Conservation (phyloP, 768 basidiomycete species). For the Trichaptum fuscoviolaceum region DNA sequence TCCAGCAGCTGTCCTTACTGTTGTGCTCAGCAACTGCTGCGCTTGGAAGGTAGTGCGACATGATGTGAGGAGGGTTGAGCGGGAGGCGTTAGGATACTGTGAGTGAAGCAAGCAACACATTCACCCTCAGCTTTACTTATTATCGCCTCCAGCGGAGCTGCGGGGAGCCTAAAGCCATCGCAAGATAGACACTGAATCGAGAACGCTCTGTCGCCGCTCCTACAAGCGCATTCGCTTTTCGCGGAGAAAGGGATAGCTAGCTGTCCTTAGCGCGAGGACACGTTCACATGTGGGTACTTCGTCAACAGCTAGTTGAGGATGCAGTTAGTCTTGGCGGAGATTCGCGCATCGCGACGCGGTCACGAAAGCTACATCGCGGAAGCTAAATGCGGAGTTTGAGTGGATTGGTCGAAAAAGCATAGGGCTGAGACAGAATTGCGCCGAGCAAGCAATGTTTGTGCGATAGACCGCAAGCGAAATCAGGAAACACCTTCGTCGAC, state of each 20-base stretch:
- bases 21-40: constrained; percentile 14
- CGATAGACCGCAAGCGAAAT: too few relatives aligned
- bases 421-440: background rate
- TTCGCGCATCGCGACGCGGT: background rate
- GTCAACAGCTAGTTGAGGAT: background rate
- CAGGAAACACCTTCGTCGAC: too few relatives aligned
- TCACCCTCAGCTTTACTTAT: background rate
- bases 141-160: background rate
- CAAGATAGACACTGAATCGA: background rate
- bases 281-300: background rate
- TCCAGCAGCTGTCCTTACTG: constrained; percentile 30
- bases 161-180: background rate
- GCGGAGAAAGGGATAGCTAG: background rate
- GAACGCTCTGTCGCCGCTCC: background rate
- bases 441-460: background rate
- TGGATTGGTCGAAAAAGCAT: background rate
- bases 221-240: background rate
- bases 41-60: constrained; percentile 8
- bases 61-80: background rate
- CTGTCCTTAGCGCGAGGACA: background rate
- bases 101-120: background rate
- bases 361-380: background rate
- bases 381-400: background rate
- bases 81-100: background rate
- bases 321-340: background rate